These are phyloP conservation scores for Begonia fuchsioides DNA, from an alignment of 306 rosid genomes.

Conservation along the genomic window DNA sequence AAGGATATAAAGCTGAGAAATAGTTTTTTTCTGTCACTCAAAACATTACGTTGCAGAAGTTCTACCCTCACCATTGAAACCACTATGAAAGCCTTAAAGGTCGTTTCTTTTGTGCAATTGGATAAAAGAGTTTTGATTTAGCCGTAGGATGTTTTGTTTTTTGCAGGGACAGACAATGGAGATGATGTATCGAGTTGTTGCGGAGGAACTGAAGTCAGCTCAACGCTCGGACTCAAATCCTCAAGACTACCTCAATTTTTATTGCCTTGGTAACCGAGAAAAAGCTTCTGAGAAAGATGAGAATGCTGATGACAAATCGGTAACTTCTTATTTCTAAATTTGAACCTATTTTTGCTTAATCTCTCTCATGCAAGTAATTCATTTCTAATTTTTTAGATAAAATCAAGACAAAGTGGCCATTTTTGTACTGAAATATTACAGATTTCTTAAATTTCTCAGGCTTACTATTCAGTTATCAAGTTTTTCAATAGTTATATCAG, in stretches of 20 bases:
- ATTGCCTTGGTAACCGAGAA: slow-evolving; percentile 94
- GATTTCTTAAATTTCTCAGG: too few relatives aligned
- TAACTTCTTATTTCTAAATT: slow-evolving; percentile 8
- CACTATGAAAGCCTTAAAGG: neutral
- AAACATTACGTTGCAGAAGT: too few relatives aligned
- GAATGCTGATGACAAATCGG: slow-evolving; percentile 29
- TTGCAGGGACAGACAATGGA: slow-evolving; percentile 77
- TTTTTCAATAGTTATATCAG: too few relatives aligned
- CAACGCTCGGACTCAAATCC: slow-evolving; percentile 30
- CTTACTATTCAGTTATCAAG: too few relatives aligned
- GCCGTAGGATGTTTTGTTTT: slow-evolving; percentile 4
- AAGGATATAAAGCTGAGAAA: too few relatives aligned
- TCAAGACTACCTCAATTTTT: slow-evolving; percentile 77
- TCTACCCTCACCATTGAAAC: too few relatives aligned
- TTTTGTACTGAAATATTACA: too few relatives aligned
- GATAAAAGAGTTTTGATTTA: slow-evolving; percentile 8
- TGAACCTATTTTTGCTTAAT: too few relatives aligned
- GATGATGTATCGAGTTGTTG: slow-evolving; percentile 60
- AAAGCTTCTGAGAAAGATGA: slow-evolving; percentile 16
- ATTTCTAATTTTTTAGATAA: too few relatives aligned
- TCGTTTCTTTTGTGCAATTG: neutral
- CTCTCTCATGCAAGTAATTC: too few relatives aligned
- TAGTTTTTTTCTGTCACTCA: too few relatives aligned
- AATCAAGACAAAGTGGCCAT: too few relatives aligned
- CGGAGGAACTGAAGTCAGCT: slow-evolving; percentile 40